Evolutionary conservation across 1,284 basidiomycete species (phyloP).

Genomic region (Butyriboletus appendiculatus): DNA sequence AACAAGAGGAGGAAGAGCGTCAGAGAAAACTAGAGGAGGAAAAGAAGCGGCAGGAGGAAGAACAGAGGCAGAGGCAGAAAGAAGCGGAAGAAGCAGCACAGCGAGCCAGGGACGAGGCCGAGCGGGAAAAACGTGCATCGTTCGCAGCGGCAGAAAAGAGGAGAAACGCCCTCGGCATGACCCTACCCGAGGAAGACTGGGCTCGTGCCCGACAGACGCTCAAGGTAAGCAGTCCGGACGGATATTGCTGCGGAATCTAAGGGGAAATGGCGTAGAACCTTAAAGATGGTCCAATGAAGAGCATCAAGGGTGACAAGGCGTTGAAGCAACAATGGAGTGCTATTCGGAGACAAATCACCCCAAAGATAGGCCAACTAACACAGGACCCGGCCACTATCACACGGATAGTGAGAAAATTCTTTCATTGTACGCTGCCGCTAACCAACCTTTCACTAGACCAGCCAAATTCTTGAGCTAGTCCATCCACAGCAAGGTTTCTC

Average conservation of each 20-base stretch:
- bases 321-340: constrained; percentile 59
- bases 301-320: constrained; percentile 65
- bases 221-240: constrained; percentile 43
- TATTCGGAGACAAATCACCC: constrained; percentile 83
- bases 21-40: constrained; percentile 41
- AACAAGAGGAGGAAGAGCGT: constrained; percentile 48
- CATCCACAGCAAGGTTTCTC: constrained; percentile 41
- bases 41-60: constrained; percentile 33
- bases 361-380: constrained; percentile 91
- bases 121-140: constrained; percentile 34
- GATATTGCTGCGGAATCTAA: constrained; percentile 28
- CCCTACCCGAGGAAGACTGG: constrained; percentile 69
- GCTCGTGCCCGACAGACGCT: constrained; percentile 58
- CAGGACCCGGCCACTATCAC: constrained; percentile 73
- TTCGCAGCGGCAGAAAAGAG: constrained; percentile 32
- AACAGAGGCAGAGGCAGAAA: constrained; percentile 40
- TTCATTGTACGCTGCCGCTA: constrained; percentile 6
- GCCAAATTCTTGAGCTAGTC: constrained; percentile 60
- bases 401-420: constrained; percentile 61
- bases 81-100: constrained; percentile 43
- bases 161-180: constrained; percentile 47
- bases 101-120: constrained; percentile 32
- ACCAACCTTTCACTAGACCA: constrained; percentile 49
- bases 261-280: constrained; percentile 47
- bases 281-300: constrained; percentile 74